phyloP scores from a whole-genome alignment of 1,284 basidiomycete genomes.

The Cystobasidiaceae sp. region DNA sequence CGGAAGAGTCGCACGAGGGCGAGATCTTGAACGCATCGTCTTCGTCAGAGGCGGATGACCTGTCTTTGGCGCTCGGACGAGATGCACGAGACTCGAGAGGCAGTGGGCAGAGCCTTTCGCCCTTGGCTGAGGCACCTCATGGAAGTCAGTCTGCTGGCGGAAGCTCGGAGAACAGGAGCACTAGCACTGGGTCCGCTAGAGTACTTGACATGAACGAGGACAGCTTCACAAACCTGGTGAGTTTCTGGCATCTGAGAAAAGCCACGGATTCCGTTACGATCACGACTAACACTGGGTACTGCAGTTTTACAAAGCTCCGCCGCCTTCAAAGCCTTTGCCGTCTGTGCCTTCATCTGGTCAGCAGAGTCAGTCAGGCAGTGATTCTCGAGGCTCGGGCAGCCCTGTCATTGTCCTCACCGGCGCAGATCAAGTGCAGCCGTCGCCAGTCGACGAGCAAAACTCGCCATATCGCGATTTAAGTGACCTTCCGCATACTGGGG shows the following conservation, averaged over 20 bases:
- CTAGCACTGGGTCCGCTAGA: conserved; percentile 8
- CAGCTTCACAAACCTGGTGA: conserved; percentile 22
- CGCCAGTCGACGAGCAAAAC: no score
- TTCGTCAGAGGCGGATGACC: not conserved
- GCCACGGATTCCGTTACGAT: not conserved
- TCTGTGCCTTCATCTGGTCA: not conserved
- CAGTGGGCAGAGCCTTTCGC: not conserved
- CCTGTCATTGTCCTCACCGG: not conserved
- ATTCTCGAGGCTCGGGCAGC: not conserved
- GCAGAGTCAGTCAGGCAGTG: not conserved
- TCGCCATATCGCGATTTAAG: no score
- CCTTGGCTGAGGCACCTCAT: not conserved
- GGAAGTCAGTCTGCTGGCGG: not conserved
- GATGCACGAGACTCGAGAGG: not conserved
- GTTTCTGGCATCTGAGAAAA: not conserved
- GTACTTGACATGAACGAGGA: conserved; percentile 24
- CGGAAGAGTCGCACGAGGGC: conserved; percentile 3
- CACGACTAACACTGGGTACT: not conserved
- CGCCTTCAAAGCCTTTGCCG: conserved; percentile 17
- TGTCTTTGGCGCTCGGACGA: not conserved
- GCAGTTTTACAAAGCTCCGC: conserved; percentile 27
- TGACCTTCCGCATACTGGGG: no score
- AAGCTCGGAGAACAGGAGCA: not conserved
- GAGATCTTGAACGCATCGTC: conserved; percentile 22
- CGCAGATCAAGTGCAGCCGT: no score